phyloP scores from a whole-genome alignment of 805 yeast species.

The Ogataea trehalophila region DNA sequence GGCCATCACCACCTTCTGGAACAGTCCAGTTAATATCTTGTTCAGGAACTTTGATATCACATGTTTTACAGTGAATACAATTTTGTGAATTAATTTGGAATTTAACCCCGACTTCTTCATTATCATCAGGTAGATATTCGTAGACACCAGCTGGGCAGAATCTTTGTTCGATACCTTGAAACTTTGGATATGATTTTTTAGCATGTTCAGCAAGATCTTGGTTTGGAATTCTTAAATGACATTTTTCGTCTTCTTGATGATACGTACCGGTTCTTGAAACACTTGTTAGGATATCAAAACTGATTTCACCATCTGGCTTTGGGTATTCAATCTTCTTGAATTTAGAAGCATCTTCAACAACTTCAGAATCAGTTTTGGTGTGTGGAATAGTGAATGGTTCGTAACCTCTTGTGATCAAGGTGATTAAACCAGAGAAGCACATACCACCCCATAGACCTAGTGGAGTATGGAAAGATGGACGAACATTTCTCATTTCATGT shows the following conservation, averaged over 20 bases:
- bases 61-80: conserved; percentile 97
- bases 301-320: conserved; percentile 89
- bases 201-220: conserved; percentile 69
- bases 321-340: conserved; percentile 79
- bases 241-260: conserved; percentile 90
- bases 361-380: conserved; percentile 62
- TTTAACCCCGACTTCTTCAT: conserved; percentile 56
- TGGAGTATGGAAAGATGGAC: conserved; percentile 82
- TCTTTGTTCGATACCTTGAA: conserved; percentile 80
- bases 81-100: conserved; percentile 95
- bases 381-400: conserved; percentile 85
- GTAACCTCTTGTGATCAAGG: conserved; percentile 70
- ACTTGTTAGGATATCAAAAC: conserved; percentile 91
- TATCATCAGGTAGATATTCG: conserved; percentile 73
- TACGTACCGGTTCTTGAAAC: conserved; percentile 95
- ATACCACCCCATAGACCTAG: conserved; percentile 82
- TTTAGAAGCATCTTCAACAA: conserved; percentile 63
- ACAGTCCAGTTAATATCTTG: conserved; percentile 95
- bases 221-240: conserved; percentile 70
- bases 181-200: conserved; percentile 62
- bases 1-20: conserved; percentile 99
- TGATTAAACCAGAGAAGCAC: conserved; percentile 76
- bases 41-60: conserved; percentile 94
- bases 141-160: conserved; percentile 99
- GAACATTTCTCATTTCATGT: conserved; percentile 77